A percentile compares a stretch with the other conserved stretches of the same genome.
Evolutionary conservation across 1,139 yeast species (phyloP).

Genomic region (Scheffersomyces segobiensis): DNA sequence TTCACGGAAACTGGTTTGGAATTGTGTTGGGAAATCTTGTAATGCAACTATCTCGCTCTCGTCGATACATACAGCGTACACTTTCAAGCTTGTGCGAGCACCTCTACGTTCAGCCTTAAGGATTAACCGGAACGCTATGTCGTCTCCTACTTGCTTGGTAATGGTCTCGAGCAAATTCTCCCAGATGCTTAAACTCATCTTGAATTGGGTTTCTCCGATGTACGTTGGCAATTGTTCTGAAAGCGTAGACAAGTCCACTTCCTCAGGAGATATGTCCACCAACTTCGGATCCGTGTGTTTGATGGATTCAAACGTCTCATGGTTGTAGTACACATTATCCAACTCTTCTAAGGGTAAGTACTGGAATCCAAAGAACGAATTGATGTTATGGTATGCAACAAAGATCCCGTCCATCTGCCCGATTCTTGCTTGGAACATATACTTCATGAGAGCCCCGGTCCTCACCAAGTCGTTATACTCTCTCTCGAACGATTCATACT

Average conservation of each 20-base stretch:
- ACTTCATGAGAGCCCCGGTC: conserved; percentile 75
- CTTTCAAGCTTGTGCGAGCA: conserved; percentile 20
- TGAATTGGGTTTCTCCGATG: conserved; percentile 75
- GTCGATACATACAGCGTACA: conserved; percentile 36
- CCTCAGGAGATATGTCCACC: conserved; percentile 4
- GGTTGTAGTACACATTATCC: conserved; percentile 47
- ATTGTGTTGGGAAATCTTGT: conserved; percentile 20
- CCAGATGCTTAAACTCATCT: conserved; percentile 60
- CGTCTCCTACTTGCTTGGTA: conserved; percentile 25
- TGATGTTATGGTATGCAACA: conserved; percentile 84
- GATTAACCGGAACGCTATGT: conserved; percentile 32
- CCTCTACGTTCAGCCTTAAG: conserved; percentile 16
- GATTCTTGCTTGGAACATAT: conserved; percentile 86
- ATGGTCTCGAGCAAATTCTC: conserved; percentile 48
- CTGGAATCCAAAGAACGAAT: conserved; percentile 84
- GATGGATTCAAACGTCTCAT: conserved; percentile 13
- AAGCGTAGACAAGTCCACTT: conserved; percentile 20
- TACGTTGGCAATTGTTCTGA: conserved; percentile 39
- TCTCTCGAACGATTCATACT: conserved; percentile 74
- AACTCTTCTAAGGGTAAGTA: conserved; percentile 75
- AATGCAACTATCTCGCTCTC: conserved; percentile 22
- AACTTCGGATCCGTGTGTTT: conserved; percentile 43
- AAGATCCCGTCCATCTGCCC: conserved; percentile 98
- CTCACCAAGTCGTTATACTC: conserved; percentile 76
- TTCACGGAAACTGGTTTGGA: conserved; percentile 23